Conservation (phyloP, 805 yeast genomes). For the Debaryomyces hansenii region DNA sequence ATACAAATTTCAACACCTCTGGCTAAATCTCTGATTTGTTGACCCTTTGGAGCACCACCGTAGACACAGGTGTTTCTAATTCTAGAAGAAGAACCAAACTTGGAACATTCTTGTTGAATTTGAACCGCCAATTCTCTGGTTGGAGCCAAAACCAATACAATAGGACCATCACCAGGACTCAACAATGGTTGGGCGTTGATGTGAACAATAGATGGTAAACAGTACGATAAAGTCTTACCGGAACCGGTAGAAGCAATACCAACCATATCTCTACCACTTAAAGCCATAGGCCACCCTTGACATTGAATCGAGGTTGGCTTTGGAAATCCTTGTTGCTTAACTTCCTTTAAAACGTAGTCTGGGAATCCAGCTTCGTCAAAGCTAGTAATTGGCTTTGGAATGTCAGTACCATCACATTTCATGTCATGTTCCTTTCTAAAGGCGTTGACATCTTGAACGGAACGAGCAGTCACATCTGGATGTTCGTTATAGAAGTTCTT, state of each 20-base stretch:
- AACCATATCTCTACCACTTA: slow-evolving; percentile 97
- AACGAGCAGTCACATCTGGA: slow-evolving; percentile 71
- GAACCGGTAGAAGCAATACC: slow-evolving; percentile 99
- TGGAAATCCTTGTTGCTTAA: slow-evolving; percentile 88
- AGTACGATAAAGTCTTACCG: slow-evolving; percentile 96
- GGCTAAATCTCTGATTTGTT: slow-evolving; percentile 91
- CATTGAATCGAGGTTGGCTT: slow-evolving; percentile 96
- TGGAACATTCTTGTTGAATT: slow-evolving; percentile 93
- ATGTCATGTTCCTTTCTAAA: slow-evolving; percentile 86
- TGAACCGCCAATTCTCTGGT: slow-evolving; percentile 99
- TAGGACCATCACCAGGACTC: slow-evolving; percentile 95
- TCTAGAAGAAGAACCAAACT: slow-evolving; percentile 88
- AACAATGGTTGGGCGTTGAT: slow-evolving; percentile 97
- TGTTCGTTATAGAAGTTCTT: slow-evolving; percentile 93
- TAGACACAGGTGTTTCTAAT: slow-evolving; percentile 96
- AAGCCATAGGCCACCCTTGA: slow-evolving; percentile 99
- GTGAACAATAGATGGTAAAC: slow-evolving; percentile 96
- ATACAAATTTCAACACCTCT: slow-evolving; percentile 95
- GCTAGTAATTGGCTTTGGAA: slow-evolving; percentile 89
- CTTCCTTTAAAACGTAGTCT: slow-evolving; percentile 84
- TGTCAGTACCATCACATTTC: slow-evolving; percentile 78
- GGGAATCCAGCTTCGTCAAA: slow-evolving; percentile 99
- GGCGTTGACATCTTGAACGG: slow-evolving; percentile 66
- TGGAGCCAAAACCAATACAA: slow-evolving; percentile 93
- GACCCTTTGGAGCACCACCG: slow-evolving; percentile 99